phyloP scores from a whole-genome alignment of 306 rosid species.

The Vigna unguiculata region DNA sequence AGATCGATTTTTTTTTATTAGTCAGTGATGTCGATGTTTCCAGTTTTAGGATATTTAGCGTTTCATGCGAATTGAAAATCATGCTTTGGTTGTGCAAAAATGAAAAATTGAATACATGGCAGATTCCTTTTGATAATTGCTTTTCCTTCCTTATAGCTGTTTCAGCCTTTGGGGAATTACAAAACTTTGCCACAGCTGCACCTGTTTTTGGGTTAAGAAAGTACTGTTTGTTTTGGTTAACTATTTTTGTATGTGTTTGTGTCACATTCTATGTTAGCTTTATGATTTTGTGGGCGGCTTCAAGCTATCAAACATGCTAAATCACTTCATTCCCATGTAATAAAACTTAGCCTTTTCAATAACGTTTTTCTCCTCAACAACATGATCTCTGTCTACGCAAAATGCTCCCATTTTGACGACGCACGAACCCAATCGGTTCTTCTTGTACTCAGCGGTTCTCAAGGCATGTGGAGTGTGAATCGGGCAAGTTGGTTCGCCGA shows the following conservation, averaged over 20 bases:
- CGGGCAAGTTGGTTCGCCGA: conserved; percentile 65
- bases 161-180: neutral
- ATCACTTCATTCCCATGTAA: conserved; percentile 65
- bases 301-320: conserved; percentile 59
- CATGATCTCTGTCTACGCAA: conserved; percentile 60
- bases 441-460: conserved; percentile 77
- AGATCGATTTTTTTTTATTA: neutral
- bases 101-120: neutral
- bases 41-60: conserved; percentile 15
- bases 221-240: neutral
- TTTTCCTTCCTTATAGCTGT: neutral
- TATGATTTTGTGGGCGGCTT: conserved; percentile 63
- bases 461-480: conserved; percentile 72
- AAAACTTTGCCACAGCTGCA: neutral
- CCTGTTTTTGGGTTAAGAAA: conserved; percentile 11
- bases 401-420: conserved; percentile 46
- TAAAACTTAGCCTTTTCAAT: conserved; percentile 59
- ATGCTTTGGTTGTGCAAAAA: neutral
- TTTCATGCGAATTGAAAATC: neutral
- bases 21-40: neutral
- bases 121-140: neutral
- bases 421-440: conserved; percentile 72
- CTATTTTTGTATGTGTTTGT: neutral
- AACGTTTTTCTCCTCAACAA: conserved; percentile 65
- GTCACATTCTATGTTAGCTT: conserved; percentile 33